Percentiles rank a stretch among this genome's conserved stretches.
Evolutionary conservation across 1,284 basidiomycete genomes (phyloP).

Genomic region (Apiotrichum gracile): DNA sequence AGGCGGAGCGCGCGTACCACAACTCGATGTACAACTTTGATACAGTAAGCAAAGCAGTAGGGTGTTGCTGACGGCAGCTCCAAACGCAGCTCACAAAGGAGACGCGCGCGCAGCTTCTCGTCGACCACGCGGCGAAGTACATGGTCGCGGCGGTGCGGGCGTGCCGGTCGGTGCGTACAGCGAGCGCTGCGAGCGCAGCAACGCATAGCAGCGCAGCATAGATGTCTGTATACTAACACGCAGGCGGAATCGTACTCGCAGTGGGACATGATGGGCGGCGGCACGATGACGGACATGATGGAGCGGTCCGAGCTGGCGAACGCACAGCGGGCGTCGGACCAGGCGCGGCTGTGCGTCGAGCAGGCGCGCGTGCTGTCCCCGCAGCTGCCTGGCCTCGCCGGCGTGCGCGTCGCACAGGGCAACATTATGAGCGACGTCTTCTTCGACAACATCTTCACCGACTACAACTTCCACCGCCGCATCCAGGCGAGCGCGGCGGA

Average conservation of each 20-base stretch:
- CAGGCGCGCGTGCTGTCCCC: slow-evolving; percentile 18
- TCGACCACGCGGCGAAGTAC: slow-evolving; percentile 7
- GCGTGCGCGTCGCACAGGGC: slow-evolving; percentile 11
- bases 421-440: slow-evolving; percentile 19
- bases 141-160: too few species aligned
- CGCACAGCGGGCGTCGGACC: slow-evolving; percentile 19
- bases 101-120: slow-evolving; percentile 9
- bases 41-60: neutral
- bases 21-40: too few species aligned
- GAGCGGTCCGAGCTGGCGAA: slow-evolving; percentile 14
- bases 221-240: neutral
- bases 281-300: slow-evolving; percentile 11
- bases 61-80: slow-evolving; percentile 1
- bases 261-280: slow-evolving; percentile 11
- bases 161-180: too few species aligned
- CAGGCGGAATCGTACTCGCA: slow-evolving; percentile 2
- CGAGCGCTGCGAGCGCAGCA: too few species aligned
- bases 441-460: slow-evolving; percentile 23
- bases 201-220: too few species aligned
- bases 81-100: slow-evolving; percentile 13
- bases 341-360: slow-evolving; percentile 10
- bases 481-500: too few species aligned
- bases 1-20: slow-evolving; percentile 11
- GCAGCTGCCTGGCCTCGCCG: slow-evolving; percentile 4
- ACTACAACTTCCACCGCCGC: slow-evolving; percentile 19